These are phyloP conservation scores for Hypomontagnella submonticulosa DNA, from an alignment of 495 filamentous ascomycete species.

Conservation along the genomic window DNA sequence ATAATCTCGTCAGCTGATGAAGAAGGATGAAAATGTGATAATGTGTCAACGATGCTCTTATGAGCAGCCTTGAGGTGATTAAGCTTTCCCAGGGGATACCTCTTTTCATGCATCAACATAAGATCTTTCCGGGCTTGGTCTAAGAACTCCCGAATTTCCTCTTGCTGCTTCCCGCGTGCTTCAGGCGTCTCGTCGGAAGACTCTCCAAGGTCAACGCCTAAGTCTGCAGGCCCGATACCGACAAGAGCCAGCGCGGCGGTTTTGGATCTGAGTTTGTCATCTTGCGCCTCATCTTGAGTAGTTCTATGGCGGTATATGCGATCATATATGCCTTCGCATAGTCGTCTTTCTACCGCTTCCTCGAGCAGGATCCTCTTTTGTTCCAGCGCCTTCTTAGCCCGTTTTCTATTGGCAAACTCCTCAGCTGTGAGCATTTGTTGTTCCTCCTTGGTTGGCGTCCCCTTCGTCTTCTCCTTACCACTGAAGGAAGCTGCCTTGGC, in stretches of 20 bases:
- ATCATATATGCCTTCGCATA: slow-evolving; percentile 87
- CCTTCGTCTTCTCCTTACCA: slow-evolving; percentile 60
- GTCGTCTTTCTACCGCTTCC: slow-evolving; percentile 89
- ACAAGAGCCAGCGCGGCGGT: slow-evolving; percentile 91
- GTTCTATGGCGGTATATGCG: slow-evolving; percentile 90
- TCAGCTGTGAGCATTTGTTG: slow-evolving; percentile 93
- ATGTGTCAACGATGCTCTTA: slow-evolving; percentile 92
- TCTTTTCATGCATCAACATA: slow-evolving; percentile 84
- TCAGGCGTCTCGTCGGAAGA: slow-evolving; percentile 56
- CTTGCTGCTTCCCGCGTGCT: slow-evolving; percentile 69
- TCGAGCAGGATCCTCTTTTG: slow-evolving; percentile 80
- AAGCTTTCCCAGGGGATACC: slow-evolving; percentile 90
- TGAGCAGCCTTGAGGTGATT: slow-evolving; percentile 87
- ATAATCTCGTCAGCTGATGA: slow-evolving; percentile 97
- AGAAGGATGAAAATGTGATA: slow-evolving; percentile 80
- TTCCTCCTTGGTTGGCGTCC: slow-evolving; percentile 56
- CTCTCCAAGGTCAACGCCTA: slow-evolving; percentile 79
- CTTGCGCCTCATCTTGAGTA: slow-evolving; percentile 93
- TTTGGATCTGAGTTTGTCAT: slow-evolving; percentile 94
- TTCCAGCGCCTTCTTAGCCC: slow-evolving; percentile 79
- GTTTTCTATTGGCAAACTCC: slow-evolving; percentile 82
- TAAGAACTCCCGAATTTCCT: slow-evolving; percentile 77
- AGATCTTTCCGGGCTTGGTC: slow-evolving; percentile 78
- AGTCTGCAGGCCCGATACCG: slow-evolving; percentile 86
- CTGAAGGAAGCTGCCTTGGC: slow-evolving; percentile 64